phyloP scores from a whole-genome alignment of 1,284 basidiomycete genomes.

The Anthracocystis setariae region DNA sequence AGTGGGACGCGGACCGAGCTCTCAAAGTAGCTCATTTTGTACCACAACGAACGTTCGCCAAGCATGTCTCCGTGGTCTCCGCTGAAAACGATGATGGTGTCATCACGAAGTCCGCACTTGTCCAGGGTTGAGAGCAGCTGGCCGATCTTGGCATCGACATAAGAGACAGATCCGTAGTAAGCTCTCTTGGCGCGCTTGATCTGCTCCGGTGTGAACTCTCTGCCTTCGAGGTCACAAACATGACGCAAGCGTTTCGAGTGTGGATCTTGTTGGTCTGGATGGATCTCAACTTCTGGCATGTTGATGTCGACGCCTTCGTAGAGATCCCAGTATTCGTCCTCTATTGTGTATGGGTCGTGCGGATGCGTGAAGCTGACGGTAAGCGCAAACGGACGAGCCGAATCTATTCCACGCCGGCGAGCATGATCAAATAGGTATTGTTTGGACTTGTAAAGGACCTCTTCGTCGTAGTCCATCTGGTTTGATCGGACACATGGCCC shows the following conservation, averaged over 20 bases:
- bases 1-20: constrained; percentile 44
- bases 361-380: constrained; percentile 44
- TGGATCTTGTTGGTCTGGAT: constrained; percentile 29
- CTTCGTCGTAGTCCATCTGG: constrained; percentile 47
- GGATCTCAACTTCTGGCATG: constrained; percentile 42
- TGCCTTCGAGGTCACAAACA: constrained; percentile 37
- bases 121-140: constrained; percentile 26
- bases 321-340: constrained; percentile 35
- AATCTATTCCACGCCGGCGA: constrained; percentile 10
- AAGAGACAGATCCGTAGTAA: constrained; percentile 39
- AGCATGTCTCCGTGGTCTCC: constrained; percentile 44
- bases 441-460: constrained; percentile 39
- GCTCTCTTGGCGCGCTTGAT: constrained; percentile 43
- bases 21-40: constrained; percentile 48
- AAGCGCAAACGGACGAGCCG: constrained; percentile 24
- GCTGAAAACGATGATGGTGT: constrained; percentile 40
- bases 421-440: constrained; percentile 38
- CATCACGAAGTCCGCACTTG: constrained; percentile 34
- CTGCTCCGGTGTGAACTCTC: constrained; percentile 33
- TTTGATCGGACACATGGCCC: constrained; percentile 39
- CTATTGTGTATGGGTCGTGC: constrained; percentile 45
- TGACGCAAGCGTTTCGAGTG: constrained; percentile 42
- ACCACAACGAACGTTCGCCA: constrained; percentile 37
- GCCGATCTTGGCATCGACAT: constrained; percentile 40
- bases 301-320: constrained; percentile 38